Percentiles rank a stretch among this genome's conserved stretches.
phyloP scores from a whole-genome alignment of 129 eudicot species.

The Flaveria brownii region DNA sequence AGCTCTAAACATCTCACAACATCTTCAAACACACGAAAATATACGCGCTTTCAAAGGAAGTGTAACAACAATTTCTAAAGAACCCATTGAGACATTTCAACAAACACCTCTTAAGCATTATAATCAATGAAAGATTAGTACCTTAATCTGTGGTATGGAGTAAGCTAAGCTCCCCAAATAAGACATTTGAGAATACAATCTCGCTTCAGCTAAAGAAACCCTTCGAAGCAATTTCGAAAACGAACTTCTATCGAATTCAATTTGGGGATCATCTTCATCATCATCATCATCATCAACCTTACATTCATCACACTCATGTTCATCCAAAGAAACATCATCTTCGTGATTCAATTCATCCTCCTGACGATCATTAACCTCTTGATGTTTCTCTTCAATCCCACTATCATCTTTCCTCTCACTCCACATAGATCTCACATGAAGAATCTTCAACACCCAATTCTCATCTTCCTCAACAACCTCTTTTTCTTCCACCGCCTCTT shows the following conservation, averaged over 20 bases:
- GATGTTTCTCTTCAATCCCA: conserved; percentile 22
- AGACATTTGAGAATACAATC: conserved; percentile 79
- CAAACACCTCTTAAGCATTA: conserved; percentile 7
- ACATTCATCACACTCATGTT: conserved; percentile 45
- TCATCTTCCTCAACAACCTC: conserved; percentile 31
- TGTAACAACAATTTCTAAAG: not conserved
- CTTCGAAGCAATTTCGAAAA: conserved; percentile 76
- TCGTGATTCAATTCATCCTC: conserved; percentile 23
- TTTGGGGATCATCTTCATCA: conserved; percentile 35
- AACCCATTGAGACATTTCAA: not conserved
- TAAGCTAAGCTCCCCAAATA: conserved; percentile 87
- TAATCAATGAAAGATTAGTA: not conserved
- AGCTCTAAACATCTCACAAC: not conserved
- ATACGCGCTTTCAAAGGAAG: too few species aligned
- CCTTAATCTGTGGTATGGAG: conserved; percentile 81
- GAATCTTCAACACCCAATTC: conserved; percentile 81
- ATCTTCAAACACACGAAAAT: too few species aligned
- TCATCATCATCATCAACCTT: conserved; percentile 42
- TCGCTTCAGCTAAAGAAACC: conserved; percentile 79
- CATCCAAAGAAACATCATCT: conserved; percentile 23
- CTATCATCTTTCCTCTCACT: conserved; percentile 26
- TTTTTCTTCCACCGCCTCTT: conserved; percentile 28
- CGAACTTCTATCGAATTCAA: conserved; percentile 58
- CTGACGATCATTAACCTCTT: conserved; percentile 16
- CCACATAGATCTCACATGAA: conserved; percentile 72